Base-by-base conservation (phyloP, 2,329 filamentous ascomycete species). In the Incumbomyces delicatus region DNA sequence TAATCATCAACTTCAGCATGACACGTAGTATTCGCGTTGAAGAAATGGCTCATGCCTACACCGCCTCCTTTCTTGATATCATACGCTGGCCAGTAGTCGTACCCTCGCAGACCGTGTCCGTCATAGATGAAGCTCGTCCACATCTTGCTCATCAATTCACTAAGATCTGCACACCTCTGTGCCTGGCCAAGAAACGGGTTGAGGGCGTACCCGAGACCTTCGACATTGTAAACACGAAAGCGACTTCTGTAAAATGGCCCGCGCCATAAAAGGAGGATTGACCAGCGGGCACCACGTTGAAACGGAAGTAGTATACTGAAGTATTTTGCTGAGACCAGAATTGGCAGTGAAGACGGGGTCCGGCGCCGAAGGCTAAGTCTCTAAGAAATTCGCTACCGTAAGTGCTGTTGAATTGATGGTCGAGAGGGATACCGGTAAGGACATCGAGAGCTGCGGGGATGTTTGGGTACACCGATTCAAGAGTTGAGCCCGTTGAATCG, bases 231-330 rank as follows among this genome's bases (percentile, higher is more conserved):
- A 79, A 74, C 6, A 78, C 74, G 50, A 76, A 76, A 1, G 68
- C 64, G 5, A 44, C 41, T 29, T 77, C 74, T 47, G 71, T 67
- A 58, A 80, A 80, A 58, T 81, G 78, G 0, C 70, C 69, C 0
- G 70, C 72, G 1, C 63, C 60, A 10, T 64, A 61, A 0, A 66
- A 60, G 6, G 63, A 61, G 1, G 64, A 60, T 1, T 70, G 53
- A 8, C 74, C 72, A 2, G 68, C 66, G 0, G 71, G 62, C 13
- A 72, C 61, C 7, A 76, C 75, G 57, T 82, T 77, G 67, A 82
- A 83, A 39, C 75, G 72, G 63, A 80, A 83, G 56, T 72, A 75
- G 65, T 78, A 82, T 8, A 75, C 75, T 6, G 72, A 65, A 2
- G 76, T 56, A 12, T 65, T 63, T 27, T 66, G 61, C 8, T 63